Percentiles rank a stretch among this genome's conserved stretches.
Evolutionary conservation across 768 basidiomycete genomes (phyloP).

Genomic region (Russula dissimulans): DNA sequence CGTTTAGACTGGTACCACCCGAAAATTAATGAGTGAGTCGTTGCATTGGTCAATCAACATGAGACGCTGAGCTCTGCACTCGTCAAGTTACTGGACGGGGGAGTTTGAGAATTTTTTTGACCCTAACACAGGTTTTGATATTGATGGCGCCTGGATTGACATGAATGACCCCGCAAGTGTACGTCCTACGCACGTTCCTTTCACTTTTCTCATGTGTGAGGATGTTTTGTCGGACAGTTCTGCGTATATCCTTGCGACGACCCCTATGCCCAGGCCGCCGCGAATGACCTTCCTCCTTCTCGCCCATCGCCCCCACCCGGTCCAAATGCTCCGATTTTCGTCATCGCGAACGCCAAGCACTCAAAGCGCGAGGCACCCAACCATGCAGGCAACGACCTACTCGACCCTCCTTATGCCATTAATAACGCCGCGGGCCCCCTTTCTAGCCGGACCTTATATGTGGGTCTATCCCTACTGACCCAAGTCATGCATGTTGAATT

Average conservation of each 20-base stretch:
- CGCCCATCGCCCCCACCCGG: constrained; percentile 42
- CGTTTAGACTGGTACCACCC: constrained; percentile 51
- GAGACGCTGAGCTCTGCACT: background rate
- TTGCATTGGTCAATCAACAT: background rate
- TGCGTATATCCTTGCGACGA: constrained; percentile 53
- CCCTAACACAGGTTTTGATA: constrained; percentile 46
- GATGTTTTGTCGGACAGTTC: constrained; percentile 34
- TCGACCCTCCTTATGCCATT: constrained; percentile 50
- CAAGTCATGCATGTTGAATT: background rate
- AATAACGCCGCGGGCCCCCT: constrained; percentile 43
- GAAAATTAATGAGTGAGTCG: constrained; percentile 38
- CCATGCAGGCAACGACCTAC: constrained; percentile 29
- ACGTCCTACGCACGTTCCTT: constrained; percentile 12
- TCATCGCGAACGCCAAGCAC: constrained; percentile 18
- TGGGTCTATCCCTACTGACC: constrained; percentile 24
- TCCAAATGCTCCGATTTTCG: constrained; percentile 46
- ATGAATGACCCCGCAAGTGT: constrained; percentile 70
- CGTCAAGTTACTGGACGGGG: constrained; percentile 47
- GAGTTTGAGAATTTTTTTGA: constrained; percentile 52
- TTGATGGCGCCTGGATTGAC: constrained; percentile 68
- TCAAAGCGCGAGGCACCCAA: constrained; percentile 21
- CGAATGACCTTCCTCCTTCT: constrained; percentile 45
- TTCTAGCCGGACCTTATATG: constrained; percentile 46
- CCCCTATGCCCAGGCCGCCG: constrained; percentile 47
- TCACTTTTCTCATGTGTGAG: background rate